These are phyloP conservation scores for Penicillium pancosmium DNA, from an alignment of 495 filamentous ascomycete genomes.

Conservation along the genomic window DNA sequence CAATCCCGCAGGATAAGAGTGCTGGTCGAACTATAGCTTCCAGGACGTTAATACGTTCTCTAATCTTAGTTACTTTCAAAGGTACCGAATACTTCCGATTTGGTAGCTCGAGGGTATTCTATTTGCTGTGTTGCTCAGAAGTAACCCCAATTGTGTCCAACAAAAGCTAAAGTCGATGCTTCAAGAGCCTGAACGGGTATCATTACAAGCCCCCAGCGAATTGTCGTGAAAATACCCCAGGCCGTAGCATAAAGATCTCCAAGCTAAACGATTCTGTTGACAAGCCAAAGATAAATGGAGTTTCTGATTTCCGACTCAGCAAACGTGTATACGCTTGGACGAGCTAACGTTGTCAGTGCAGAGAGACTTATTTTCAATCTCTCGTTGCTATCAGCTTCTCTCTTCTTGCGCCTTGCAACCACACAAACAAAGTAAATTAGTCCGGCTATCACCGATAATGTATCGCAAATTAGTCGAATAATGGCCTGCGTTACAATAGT, in stretches of 20 bases:
- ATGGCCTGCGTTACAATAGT: slow-evolving; percentile 65
- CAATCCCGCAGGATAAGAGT: slow-evolving; percentile 51
- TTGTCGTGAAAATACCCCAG: slow-evolving; percentile 76
- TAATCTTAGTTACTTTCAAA: neutral
- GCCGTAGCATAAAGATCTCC: slow-evolving; percentile 69
- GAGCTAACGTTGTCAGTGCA: slow-evolving; percentile 2
- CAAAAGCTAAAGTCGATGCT: slow-evolving; percentile 63
- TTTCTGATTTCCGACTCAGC: slow-evolving; percentile 68
- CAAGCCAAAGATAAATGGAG: slow-evolving; percentile 71
- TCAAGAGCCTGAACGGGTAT: slow-evolving; percentile 71
- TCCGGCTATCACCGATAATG: slow-evolving; percentile 58
- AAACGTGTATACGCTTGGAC: neutral
- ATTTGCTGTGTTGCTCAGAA: slow-evolving; percentile 51
- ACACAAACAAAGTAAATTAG: slow-evolving; percentile 61
- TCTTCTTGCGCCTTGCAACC: slow-evolving; percentile 26
- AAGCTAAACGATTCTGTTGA: slow-evolving; percentile 63
- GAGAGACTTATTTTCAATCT: slow-evolving; percentile 1
- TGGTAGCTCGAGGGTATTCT: slow-evolving; percentile 31
- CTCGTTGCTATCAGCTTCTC: neutral
- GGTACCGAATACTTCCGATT: slow-evolving; percentile 30
- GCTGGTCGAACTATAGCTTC: slow-evolving; percentile 57
- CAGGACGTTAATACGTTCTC: neutral
- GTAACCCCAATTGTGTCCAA: slow-evolving; percentile 68
- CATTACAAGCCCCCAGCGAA: slow-evolving; percentile 80
- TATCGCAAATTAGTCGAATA: slow-evolving; percentile 63